Conservation (phyloP, 805 yeast species). For the Cyberlindnera meyerae region DNA sequence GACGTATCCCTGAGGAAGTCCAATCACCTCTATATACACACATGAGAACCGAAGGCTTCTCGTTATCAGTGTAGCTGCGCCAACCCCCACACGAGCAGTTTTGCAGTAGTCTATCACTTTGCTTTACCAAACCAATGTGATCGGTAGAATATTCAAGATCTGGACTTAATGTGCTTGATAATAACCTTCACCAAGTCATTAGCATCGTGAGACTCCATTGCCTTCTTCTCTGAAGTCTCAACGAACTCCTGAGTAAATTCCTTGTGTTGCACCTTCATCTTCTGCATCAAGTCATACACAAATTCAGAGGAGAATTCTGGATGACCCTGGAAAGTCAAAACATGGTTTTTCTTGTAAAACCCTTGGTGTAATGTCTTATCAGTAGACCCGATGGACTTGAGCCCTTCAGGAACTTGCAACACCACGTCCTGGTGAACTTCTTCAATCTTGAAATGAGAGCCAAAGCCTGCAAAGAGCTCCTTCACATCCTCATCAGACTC, state of each 20-base stretch:
- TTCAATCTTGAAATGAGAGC: conserved; percentile 34
- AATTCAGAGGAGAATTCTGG: conserved; percentile 83
- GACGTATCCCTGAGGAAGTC: too few species aligned
- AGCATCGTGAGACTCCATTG: conserved; percentile 9
- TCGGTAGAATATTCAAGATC: too few species aligned
- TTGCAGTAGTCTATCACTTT: too few species aligned
- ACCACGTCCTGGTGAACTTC: conserved; percentile 62
- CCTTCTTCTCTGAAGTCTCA: conserved; percentile 1
- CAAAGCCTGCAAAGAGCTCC: conserved; percentile 15
- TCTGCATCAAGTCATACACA: conserved; percentile 26
- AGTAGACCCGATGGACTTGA: conserved; percentile 47
- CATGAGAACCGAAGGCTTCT: too few species aligned
- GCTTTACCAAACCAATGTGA: too few species aligned
- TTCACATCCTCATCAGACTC: conserved; percentile 31
- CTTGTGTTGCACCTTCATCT: not conserved
- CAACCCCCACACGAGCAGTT: too few species aligned
- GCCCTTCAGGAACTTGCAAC: conserved; percentile 35
- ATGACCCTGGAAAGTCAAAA: conserved; percentile 82
- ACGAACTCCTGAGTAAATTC: conserved; percentile 3
- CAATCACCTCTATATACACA: too few species aligned
- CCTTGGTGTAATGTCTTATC: conserved; percentile 63
- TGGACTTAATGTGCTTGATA: conserved; percentile 12
- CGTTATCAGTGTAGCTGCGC: too few species aligned
- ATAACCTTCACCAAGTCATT: conserved; percentile 9
- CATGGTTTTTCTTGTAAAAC: conserved; percentile 42